Base-by-base conservation (phyloP, 495 filamentous ascomycete species). In the Zalerion maritima region DNA sequence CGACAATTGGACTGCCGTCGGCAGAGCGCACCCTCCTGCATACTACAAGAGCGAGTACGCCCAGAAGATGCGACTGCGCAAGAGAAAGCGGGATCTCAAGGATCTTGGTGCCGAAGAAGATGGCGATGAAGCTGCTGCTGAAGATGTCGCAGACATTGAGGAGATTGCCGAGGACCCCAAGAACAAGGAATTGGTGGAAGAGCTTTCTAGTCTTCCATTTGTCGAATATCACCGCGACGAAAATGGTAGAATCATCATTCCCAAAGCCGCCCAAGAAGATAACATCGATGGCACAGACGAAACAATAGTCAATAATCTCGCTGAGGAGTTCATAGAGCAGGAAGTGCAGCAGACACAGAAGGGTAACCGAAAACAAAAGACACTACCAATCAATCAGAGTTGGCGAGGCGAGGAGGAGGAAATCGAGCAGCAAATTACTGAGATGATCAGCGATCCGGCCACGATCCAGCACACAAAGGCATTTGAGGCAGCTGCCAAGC, bases 11-110 rank as follows among this genome's bases (percentile, higher is more conserved):
- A 70, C 24, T 50, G 57, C 19, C 47, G 51, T 7, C 45, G 56
- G 2, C 73, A 78, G 22, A 81, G 92, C 46, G 91, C 89, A 1
- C 89, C 89, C 2, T 73, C 78, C 5, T 78, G 89, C 43, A n/a
- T 78, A 78, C 37, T 64, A 79, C 35, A 66, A 74, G 18, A 61
- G 54, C 1, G 45, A 55, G 11, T 57, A 67, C 34, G 65, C 41
- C 49, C 57, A 51, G 55, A 67, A 51, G 47, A 70, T 41, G 50
- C 60, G 41, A 41, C 37, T 40, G 26, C 39, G 50, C 24, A 64
- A 66, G 45, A 44, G 50, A 29, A 62, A 60, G 37, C 46, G 66
- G 32, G 29, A 41, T 11, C 45, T 42, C 28, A 44, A 51, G 14
- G 50, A 50, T 15, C 51, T 54, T 6, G 43, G 40, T 29, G 46